These are phyloP conservation scores for Gloeophyllum trabeum DNA, from an alignment of 768 basidiomycete genomes.

Conservation along the genomic window DNA sequence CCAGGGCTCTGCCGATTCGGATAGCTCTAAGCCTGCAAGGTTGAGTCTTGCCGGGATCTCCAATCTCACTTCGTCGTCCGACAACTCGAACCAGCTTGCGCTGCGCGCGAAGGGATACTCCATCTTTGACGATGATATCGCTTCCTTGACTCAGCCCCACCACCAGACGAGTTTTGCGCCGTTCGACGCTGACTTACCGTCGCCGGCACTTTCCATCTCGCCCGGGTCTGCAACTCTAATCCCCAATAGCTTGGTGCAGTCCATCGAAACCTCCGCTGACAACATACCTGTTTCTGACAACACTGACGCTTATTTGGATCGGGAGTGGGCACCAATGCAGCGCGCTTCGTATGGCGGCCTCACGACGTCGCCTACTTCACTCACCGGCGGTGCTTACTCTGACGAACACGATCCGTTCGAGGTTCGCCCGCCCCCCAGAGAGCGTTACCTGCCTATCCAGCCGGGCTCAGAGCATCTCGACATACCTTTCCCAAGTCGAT, in stretches of 20 bases:
- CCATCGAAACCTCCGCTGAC: constrained; percentile 34
- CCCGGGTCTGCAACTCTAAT: constrained; percentile 39
- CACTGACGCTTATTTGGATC: constrained; percentile 37
- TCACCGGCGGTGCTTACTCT: constrained; percentile 15
- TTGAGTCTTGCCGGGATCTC: constrained; percentile 15
- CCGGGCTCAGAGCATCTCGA: constrained; percentile 11
- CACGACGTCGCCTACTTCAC: constrained; percentile 22
- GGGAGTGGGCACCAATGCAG: constrained; percentile 31
- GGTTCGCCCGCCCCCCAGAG: constrained; percentile 20
- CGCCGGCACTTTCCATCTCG: constrained; percentile 17
- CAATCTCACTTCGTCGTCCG: constrained; percentile 9
- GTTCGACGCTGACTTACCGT: constrained; percentile 34
- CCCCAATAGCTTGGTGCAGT: constrained; percentile 43
- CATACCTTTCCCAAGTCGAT: constrained; percentile 8
- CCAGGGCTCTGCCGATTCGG: constrained; percentile 8
- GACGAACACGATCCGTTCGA: constrained; percentile 38
- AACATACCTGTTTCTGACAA: constrained; percentile 33
- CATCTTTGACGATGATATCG: constrained; percentile 28
- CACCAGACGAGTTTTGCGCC: constrained; percentile 35
- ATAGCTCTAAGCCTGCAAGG: constrained; percentile 13
- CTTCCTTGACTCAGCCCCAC: constrained; percentile 16
- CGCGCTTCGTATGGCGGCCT: constrained; percentile 2
- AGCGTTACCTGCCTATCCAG: constrained; percentile 13
- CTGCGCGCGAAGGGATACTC: constrained; percentile 27
- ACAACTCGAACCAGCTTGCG: constrained; percentile 7